A percentile compares a stretch with the other conserved stretches of the same genome.
phyloP scores from a whole-genome alignment of 2,329 filamentous ascomycete species.

The Clonostachys byssicola region DNA sequence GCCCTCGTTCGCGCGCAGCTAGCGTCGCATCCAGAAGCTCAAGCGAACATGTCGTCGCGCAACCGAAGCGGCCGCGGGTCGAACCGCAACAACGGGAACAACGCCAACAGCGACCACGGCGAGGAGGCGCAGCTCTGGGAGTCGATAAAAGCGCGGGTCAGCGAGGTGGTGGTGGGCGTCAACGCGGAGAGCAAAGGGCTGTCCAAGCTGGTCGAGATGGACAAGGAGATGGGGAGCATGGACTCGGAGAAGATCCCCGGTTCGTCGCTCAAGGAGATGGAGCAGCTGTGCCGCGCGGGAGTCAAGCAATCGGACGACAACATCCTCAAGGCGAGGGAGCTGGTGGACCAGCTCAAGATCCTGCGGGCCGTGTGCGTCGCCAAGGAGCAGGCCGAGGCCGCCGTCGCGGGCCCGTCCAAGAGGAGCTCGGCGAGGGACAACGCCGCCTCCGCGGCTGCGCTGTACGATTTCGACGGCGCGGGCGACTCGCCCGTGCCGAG shows the following conservation, averaged over 20 bases:
- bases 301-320: slow-evolving; percentile 34
- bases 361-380: slow-evolving; percentile 35
- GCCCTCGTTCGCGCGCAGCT: too few species aligned
- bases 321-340: slow-evolving; percentile 23
- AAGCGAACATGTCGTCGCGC: slow-evolving; percentile 7
- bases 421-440: slow-evolving; percentile 11
- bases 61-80: slow-evolving; percentile 38
- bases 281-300: slow-evolving; percentile 33
- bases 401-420: slow-evolving; percentile 11
- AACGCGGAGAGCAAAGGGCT: slow-evolving; percentile 37
- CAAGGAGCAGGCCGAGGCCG: slow-evolving; percentile 28
- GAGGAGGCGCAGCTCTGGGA: slow-evolving; percentile 41
- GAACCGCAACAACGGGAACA: slow-evolving; percentile 35
- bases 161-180: slow-evolving; percentile 31
- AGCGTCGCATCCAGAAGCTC: too few species aligned
- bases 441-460: slow-evolving; percentile 8
- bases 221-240: slow-evolving; percentile 32
- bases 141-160: slow-evolving; percentile 28
- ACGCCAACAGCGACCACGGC: slow-evolving; percentile 20
- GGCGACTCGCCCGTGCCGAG: slow-evolving; percentile 41
- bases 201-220: slow-evolving; percentile 28
- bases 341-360: slow-evolving; percentile 37
- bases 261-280: slow-evolving; percentile 34
- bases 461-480: slow-evolving; percentile 39
- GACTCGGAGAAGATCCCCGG: slow-evolving; percentile 28